Evolutionary conservation across 495 filamentous ascomycete species (phyloP).

Genomic region (Parachaetomium inaequale): DNA sequence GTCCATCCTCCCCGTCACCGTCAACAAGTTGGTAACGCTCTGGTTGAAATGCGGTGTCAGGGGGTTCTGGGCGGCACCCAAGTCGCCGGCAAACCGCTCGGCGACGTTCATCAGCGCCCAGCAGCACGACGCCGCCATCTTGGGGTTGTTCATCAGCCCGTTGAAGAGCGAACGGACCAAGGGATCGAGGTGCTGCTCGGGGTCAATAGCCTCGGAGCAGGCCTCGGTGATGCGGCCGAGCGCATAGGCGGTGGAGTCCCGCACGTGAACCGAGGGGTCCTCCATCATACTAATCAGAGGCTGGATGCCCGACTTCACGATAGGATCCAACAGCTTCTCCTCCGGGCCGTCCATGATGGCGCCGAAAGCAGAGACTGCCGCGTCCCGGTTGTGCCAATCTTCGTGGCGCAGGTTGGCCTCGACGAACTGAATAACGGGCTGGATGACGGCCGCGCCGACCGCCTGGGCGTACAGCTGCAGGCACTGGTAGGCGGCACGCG

Average conservation of each 20-base stretch:
- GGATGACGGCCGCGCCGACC: constrained; percentile 74
- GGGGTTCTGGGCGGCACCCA: constrained; percentile 71
- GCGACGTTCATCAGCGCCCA: constrained; percentile 99
- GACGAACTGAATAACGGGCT: constrained; percentile 81
- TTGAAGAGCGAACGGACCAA: constrained; percentile 86
- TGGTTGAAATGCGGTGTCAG: constrained; percentile 90
- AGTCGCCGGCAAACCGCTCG: constrained; percentile 84
- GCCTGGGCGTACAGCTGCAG: constrained; percentile 92
- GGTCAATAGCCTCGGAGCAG: constrained; percentile 83
- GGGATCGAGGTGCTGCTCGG: constrained; percentile 70
- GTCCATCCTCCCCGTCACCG: constrained; percentile 77
- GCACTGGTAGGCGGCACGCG: constrained; percentile 93
- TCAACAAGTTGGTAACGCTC: constrained; percentile 78
- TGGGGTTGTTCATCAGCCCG: constrained; percentile 84
- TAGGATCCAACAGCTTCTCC: constrained; percentile 77
- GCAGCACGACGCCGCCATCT: constrained; percentile 97
- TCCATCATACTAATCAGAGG: constrained; percentile 96
- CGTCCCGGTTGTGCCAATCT: constrained; percentile 91
- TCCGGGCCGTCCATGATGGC: constrained; percentile 99
- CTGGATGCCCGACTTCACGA: constrained; percentile 89
- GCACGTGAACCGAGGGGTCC: constrained; percentile 79
- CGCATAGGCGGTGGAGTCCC: constrained; percentile 96
- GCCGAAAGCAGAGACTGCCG: constrained; percentile 95
- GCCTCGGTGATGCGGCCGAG: constrained; percentile 93
- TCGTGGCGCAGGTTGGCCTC: constrained; percentile 84